phyloP scores from a whole-genome alignment of 345 rosid species.

The Erodium maritimum region DNA sequence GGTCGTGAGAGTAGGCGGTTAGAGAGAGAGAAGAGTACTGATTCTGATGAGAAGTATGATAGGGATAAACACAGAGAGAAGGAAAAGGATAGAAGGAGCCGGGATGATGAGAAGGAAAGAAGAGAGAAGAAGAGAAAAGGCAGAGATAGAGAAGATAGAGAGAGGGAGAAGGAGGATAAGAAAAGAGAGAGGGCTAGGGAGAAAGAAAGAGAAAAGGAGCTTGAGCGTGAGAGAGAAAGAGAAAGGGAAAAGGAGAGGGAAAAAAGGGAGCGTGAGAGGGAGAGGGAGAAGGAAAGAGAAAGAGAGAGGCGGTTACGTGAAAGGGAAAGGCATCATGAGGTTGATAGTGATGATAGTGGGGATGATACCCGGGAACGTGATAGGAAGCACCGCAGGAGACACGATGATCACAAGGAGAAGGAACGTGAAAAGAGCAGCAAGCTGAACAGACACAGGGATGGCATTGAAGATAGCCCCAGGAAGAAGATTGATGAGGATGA shows the following conservation, averaged over 20 bases:
- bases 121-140: constrained; percentile 24
- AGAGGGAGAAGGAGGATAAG: constrained; percentile 17
- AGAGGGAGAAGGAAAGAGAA: constrained; percentile 38
- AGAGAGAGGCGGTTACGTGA: constrained; percentile 49
- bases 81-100: constrained; percentile 17
- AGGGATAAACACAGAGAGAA: constrained; percentile 19
- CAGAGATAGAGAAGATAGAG: constrained; percentile 24
- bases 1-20: constrained; percentile 16
- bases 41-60: neutral
- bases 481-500: constrained; percentile 45
- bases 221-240: too few species aligned
- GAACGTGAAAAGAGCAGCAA: constrained; percentile 44
- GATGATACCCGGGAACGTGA: constrained; percentile 33
- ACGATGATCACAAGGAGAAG: constrained; percentile 53
- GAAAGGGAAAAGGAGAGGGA: too few species aligned
- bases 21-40: constrained; percentile 14
- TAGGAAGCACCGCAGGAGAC: constrained; percentile 52
- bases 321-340: constrained; percentile 45
- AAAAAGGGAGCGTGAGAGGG: constrained; percentile 10
- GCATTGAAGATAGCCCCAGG: constrained; percentile 44
- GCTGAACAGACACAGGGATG: constrained; percentile 44
- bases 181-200: constrained; percentile 3
- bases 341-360: constrained; percentile 48
- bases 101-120: constrained; percentile 21
- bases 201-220: constrained; percentile 1